Evolutionary conservation across 208 protist genomes (phyloP).

Genomic region (Leishmania major): DNA sequence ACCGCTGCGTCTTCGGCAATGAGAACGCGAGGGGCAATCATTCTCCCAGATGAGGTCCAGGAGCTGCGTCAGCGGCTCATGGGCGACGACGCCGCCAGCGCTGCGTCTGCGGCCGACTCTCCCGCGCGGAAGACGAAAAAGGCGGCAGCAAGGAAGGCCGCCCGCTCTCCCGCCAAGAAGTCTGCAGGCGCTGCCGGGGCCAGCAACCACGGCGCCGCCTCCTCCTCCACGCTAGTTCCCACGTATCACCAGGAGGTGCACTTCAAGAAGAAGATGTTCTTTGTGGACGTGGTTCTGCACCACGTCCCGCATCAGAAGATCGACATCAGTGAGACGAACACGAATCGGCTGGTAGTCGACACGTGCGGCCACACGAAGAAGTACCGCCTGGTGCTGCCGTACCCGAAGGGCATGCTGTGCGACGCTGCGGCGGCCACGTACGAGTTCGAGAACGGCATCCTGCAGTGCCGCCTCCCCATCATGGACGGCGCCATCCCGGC

Average conservation of each 20-base stretch:
- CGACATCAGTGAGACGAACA: constrained; percentile 67
- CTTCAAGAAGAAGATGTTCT: constrained; percentile 78
- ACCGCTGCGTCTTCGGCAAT: neutral
- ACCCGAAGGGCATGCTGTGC: constrained; percentile 70
- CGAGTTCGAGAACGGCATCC: constrained; percentile 65
- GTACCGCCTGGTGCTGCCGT: constrained; percentile 74
- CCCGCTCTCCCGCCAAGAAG: constrained; percentile 13
- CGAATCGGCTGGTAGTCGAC: constrained; percentile 65
- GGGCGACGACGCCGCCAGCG: neutral
- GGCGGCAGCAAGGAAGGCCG: constrained; percentile 14
- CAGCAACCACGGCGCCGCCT: constrained; percentile 8
- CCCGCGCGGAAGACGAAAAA: constrained; percentile 9
- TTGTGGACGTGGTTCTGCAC: constrained; percentile 80
- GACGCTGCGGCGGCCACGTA: constrained; percentile 48
- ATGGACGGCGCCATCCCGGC: constrained; percentile 55
- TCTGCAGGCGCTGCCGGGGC: neutral
- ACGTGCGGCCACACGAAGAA: constrained; percentile 79
- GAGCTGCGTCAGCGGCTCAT: constrained; percentile 62
- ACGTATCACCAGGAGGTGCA: constrained; percentile 76
- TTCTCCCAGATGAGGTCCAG: constrained; percentile 71
- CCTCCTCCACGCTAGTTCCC: constrained; percentile 40
- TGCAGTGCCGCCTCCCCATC: constrained; percentile 74
- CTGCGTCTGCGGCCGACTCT: neutral
- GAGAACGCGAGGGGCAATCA: constrained; percentile 65
- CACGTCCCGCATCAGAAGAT: constrained; percentile 78